Evolutionary conservation across 768 basidiomycete species (phyloP).

Genomic region (Boletus sensibilis): DNA sequence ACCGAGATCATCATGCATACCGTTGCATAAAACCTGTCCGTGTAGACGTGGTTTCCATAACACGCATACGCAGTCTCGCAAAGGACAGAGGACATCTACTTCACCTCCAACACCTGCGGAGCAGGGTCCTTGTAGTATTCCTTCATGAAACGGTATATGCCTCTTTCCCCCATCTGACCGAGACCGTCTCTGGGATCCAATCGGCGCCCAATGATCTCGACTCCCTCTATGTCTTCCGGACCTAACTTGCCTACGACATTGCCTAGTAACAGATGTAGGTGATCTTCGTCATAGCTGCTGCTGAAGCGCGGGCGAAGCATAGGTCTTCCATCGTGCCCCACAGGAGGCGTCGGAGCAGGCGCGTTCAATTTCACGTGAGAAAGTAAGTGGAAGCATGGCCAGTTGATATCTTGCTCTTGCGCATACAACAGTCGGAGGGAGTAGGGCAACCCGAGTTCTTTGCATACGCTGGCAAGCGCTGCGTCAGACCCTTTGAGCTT

Average conservation of each 20-base stretch:
- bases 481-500: conserved; percentile 6
- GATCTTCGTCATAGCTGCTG: accelerated
- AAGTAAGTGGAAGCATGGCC: neutral
- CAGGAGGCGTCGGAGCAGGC: neutral
- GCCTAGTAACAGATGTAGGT: neutral
- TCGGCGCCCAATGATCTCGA: neutral
- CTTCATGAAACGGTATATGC: neutral
- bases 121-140: neutral
- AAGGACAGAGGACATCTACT: neutral
- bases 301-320: neutral
- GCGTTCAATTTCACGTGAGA: neutral
- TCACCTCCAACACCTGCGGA: neutral
- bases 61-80: neutral
- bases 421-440: conserved; percentile 1
- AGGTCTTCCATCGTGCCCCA: neutral
- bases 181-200: neutral
- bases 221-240: neutral
- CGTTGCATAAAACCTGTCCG: neutral
- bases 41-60: neutral
- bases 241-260: accelerated
- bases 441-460: neutral
- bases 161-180: neutral
- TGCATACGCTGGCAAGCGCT: neutral
- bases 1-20: conserved; percentile 2
- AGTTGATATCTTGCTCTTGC: neutral